Percentiles rank a stretch among this genome's conserved stretches.
phyloP scores from a whole-genome alignment of 805 yeast species.

The Scheffersomyces stipitis region DNA sequence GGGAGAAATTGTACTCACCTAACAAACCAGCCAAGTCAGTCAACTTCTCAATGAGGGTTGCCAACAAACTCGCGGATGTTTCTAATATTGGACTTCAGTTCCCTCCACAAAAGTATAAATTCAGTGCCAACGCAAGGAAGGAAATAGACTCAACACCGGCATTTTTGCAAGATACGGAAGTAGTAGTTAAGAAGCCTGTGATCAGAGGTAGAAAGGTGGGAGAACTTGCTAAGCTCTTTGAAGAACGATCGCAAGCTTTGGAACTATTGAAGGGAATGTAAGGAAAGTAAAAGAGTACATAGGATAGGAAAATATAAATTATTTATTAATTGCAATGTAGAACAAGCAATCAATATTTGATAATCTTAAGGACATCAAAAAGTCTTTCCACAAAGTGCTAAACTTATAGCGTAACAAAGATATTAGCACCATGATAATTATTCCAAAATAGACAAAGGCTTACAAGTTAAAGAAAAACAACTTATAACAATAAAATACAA shows the following conservation, averaged over 20 bases:
- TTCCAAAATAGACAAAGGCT: no score
- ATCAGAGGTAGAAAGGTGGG: conserved; percentile 59
- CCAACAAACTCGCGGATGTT: conserved; percentile 16
- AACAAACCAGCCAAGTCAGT: neutral
- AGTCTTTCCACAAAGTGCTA: no score
- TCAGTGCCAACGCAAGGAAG: conserved; percentile 7
- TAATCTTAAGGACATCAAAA: no score
- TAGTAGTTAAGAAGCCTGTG: conserved; percentile 35
- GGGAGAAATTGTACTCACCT: no score
- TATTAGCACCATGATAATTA: no score
- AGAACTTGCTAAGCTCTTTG: conserved; percentile 61
- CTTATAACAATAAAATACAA: no score
- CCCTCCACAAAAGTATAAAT: conserved; percentile 40
- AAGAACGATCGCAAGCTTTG: conserved; percentile 51
- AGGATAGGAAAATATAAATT: no score
- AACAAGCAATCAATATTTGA: no score
- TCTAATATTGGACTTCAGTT: conserved; percentile 28
- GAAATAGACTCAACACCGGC: conserved; percentile 1
- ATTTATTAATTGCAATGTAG: no score
- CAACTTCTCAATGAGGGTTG: conserved; percentile 1
- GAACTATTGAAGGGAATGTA: conserved; percentile 31
- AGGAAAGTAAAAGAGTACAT: neutral
- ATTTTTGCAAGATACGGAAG: neutral
- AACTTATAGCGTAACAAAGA: no score
- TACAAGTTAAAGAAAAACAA: no score